Evolutionary conservation across 192 early-diverging fungal species (phyloP), one percentile per base, ranked within the genome.

Genomic region (Backusella morwellensis): DNA sequence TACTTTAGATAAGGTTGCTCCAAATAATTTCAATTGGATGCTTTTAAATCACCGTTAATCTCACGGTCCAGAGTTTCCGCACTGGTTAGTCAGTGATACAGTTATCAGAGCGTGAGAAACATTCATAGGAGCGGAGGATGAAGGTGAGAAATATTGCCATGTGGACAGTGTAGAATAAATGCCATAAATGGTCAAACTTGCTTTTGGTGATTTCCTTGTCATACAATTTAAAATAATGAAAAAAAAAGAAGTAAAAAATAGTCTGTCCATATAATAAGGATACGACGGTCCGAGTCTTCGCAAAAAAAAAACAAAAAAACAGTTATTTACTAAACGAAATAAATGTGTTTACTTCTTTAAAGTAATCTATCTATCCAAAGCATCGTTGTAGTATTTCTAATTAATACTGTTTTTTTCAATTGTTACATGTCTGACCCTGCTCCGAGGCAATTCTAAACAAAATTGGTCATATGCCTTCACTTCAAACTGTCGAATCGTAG

Each of bases 101-200:
- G 54, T 56, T 56, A 56, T 56, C 54, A 56, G 54, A 56, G 54
- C 54, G 54, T 56, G 54, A 56, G 54, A 56, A 56, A 56, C 54
- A 56, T 56, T 26, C 54, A 56, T 56, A 56, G 54, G 54, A 21
- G 54, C 54, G 54, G 54, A 56, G 54, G 54, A 56, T 56, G 54
- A 56, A 56, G 54, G 54, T 56, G 54, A 56, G 54, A 56, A 56
- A 23, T 21, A 56, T 23, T 21, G 54, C 54, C 54, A 56, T 56
- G 54, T 56, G 54, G 54, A 56, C 54, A 56, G 54, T 21, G n/a
- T 56, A 56, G 26, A 56, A 56, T 56, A 56, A 56, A 56, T 56
- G n/a, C 54, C 54, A 56, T 56, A 56, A 56, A 56, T 23, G 21
- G 54, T n/a, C 21, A 56, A 56, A 56, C 54, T 21, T 56, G 12